These are phyloP conservation scores for Usnea hakonensis DNA, from an alignment of 495 filamentous ascomycete species.

Conservation along the genomic window DNA sequence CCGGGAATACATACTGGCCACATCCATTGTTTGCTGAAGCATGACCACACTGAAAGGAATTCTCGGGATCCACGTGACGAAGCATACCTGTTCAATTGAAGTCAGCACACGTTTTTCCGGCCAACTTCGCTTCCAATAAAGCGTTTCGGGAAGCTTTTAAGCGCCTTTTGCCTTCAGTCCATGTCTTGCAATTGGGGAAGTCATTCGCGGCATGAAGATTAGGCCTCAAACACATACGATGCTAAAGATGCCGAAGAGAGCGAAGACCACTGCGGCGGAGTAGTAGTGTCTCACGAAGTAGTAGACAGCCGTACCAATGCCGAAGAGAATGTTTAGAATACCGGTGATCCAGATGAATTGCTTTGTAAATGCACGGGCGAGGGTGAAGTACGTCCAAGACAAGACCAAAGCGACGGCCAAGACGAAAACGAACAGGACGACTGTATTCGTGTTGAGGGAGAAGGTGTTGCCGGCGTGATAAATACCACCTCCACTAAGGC, in stretches of 20 bases:
- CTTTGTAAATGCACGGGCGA: conserved; percentile 76
- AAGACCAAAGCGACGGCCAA: conserved; percentile 63
- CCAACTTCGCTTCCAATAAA: neutral
- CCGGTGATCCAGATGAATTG: conserved; percentile 84
- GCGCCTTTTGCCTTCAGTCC: neutral
- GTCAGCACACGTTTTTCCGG: neutral
- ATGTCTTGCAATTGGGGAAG: neutral
- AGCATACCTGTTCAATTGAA: conserved; percentile 36
- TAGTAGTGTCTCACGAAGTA: conserved; percentile 62
- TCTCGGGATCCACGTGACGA: conserved; percentile 73
- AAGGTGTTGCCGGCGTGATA: conserved; percentile 55
- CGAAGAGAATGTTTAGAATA: conserved; percentile 59
- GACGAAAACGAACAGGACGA: conserved; percentile 75
- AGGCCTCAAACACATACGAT: conserved; percentile 39
- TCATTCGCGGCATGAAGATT: neutral
- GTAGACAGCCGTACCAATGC: conserved; percentile 60
- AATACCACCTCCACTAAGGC: conserved; percentile 66
- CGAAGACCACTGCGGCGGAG: conserved; percentile 77
- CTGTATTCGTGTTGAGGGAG: conserved; percentile 73
- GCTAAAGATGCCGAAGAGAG: conserved; percentile 71
- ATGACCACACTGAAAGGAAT: conserved; percentile 88
- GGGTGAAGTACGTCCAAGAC: conserved; percentile 66
- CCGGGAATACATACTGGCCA: too few species aligned
- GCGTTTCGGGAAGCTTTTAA: neutral
- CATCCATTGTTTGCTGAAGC: conserved; percentile 80